Percentiles rank a stretch among this genome's conserved stretches.
Evolutionary conservation across 345 rosid genomes (phyloP).

Genomic region (Nasturtium officinale): DNA sequence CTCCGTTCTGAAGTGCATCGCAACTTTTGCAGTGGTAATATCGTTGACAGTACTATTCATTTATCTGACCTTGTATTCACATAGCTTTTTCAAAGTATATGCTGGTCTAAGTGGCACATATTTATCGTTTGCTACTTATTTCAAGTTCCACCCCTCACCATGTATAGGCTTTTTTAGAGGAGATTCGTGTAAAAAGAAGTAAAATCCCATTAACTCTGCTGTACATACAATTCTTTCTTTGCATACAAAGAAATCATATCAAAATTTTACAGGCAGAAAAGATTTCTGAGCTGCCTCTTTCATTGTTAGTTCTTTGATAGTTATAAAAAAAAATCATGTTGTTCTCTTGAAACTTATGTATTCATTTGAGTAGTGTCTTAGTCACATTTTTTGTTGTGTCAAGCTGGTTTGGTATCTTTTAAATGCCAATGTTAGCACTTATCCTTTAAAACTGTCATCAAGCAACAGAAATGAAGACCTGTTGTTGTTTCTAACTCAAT

Average conservation of each 20-base stretch:
- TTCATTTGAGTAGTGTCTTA: background rate
- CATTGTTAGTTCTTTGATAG: constrained; percentile 25
- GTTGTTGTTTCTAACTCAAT: too few relatives aligned
- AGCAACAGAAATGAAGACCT: too few relatives aligned
- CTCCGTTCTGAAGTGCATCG: constrained; percentile 52
- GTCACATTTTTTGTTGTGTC: background rate
- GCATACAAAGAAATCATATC: constrained; percentile 28
- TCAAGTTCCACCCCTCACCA: constrained; percentile 50
- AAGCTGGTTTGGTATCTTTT: background rate
- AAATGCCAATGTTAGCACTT: background rate
- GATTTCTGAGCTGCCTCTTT: background rate
- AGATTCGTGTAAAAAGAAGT: constrained; percentile 36
- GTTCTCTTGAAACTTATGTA: background rate
- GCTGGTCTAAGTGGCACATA: constrained; percentile 60
- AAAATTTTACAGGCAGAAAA: constrained; percentile 30
- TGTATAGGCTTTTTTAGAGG: constrained; percentile 37
- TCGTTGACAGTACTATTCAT: constrained; percentile 57
- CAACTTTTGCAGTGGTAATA: constrained; percentile 52
- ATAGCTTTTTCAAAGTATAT: constrained; percentile 57
- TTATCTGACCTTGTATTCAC: constrained; percentile 62
- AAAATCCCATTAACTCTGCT: constrained; percentile 35
- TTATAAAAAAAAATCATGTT: background rate
- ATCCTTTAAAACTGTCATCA: background rate
- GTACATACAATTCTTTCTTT: constrained; percentile 41
- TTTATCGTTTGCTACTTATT: constrained; percentile 56